Conservation (phyloP, 306 rosid genomes). For the Vicia faba region DNA sequence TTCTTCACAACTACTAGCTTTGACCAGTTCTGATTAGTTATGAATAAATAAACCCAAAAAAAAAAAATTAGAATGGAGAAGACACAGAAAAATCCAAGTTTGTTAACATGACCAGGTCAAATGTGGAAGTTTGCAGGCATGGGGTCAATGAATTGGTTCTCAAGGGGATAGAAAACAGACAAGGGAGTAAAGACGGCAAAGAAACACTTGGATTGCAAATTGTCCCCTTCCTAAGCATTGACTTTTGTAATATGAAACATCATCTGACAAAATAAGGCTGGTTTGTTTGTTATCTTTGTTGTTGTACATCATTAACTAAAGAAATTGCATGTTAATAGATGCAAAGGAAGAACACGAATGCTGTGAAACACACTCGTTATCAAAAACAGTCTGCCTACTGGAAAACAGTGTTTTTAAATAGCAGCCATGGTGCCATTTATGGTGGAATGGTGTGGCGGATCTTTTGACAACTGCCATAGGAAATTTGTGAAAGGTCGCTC, state of each 20-base stretch:
- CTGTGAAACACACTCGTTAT: neutral
- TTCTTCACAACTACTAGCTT: neutral
- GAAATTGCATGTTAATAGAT: neutral
- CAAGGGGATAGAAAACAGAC: neutral
- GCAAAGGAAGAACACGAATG: neutral
- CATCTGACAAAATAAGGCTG: neutral
- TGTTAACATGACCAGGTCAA: neutral
- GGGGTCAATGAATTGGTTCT: neutral
- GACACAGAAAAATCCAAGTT: neutral
- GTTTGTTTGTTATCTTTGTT: neutral
- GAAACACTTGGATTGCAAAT: neutral
- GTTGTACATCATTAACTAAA: slow-evolving; percentile 5
- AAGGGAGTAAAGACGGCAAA: neutral
- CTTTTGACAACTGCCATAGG: neutral
- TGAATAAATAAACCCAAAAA: neutral
- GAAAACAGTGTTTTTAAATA: neutral
- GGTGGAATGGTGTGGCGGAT: neutral
- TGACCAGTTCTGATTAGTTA: neutral
- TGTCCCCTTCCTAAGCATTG: neutral
- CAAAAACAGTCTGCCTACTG: too few relatives aligned
- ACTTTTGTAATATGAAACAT: neutral
- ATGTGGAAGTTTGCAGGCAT: neutral
- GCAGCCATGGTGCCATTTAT: neutral
- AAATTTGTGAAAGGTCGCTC: neutral
- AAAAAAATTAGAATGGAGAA: neutral